Conservation (phyloP, 176 grass and related monocot species). For the Oryza nivara region DNA sequence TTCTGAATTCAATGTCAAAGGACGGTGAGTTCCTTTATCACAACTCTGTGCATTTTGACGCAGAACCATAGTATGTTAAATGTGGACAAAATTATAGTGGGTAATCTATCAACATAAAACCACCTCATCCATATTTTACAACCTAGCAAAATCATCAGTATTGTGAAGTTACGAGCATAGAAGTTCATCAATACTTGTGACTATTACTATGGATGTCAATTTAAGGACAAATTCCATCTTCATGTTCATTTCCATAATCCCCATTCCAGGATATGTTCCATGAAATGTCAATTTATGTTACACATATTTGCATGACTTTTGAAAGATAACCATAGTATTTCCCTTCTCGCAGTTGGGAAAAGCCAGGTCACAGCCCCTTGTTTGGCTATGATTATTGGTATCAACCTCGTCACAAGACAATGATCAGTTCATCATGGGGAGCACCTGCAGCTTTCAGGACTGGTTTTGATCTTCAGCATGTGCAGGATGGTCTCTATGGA, state of each 20-base stretch:
- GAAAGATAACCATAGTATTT: not conserved
- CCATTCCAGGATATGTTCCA: not conserved
- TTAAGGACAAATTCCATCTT: not conserved
- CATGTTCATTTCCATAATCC: not conserved
- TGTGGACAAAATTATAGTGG: not conserved
- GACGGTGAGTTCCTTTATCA: conserved; percentile 56
- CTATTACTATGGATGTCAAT: too few relatives aligned
- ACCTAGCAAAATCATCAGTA: not conserved
- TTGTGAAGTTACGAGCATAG: not conserved
- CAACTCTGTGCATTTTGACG: not conserved
- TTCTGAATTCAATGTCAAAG: conserved; percentile 97
- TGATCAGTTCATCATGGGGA: conserved; percentile 97
- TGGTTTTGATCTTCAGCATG: conserved; percentile 84
- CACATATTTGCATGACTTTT: not conserved
- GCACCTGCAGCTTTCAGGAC: conserved; percentile 73
- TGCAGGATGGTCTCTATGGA: conserved; percentile 87
- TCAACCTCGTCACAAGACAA: conserved; percentile 87
- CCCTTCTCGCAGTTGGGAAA: conserved; percentile 74
- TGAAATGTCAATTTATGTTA: not conserved
- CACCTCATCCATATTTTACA: not conserved
- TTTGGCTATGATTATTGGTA: conserved; percentile 99
- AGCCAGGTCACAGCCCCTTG: conserved; percentile 71
- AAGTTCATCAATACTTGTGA: not conserved
- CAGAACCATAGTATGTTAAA: not conserved
- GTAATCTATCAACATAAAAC: not conserved